Percentiles rank a stretch among this genome's conserved stretches.
Conservation (phyloP, 768 basidiomycete genomes). For the Galerina sulciceps region DNA sequence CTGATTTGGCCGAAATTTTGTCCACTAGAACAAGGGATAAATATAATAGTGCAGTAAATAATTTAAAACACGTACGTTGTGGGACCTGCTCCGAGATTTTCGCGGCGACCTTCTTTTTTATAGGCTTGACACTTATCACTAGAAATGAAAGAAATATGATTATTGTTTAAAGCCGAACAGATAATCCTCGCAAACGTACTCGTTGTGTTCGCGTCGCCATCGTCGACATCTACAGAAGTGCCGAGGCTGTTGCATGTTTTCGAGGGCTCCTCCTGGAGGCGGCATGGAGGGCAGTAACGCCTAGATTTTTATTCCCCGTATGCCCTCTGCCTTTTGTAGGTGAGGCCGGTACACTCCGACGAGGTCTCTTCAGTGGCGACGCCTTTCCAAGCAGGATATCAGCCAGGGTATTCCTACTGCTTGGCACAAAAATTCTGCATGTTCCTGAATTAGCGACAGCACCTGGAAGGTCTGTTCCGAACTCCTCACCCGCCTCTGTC, state of each 20-base stretch:
- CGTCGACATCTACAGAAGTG: background rate
- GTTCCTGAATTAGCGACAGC: background rate
- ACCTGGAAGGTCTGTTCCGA: background rate
- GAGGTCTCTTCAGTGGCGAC: conserved; percentile 26
- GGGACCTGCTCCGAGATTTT: too few relatives aligned
- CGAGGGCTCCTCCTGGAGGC: conserved; percentile 5
- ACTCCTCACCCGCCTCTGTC: conserved; percentile 65
- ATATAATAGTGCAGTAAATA: too few relatives aligned
- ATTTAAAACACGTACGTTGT: background rate
- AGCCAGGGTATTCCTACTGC: conserved; percentile 49
- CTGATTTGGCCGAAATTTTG: background rate
- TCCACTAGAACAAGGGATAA: background rate
- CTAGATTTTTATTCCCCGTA: background rate
- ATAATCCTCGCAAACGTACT: background rate
- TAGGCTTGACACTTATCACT: too few relatives aligned
- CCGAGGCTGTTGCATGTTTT: background rate
- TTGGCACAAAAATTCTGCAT: conserved; percentile 56
- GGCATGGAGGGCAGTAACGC: background rate
- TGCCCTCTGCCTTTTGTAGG: conserved; percentile 20
- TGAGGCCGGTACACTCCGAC: conserved; percentile 32
- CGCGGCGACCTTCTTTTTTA: background rate
- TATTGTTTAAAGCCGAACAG: background rate
- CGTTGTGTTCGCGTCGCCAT: background rate
- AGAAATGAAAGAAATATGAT: too few relatives aligned
- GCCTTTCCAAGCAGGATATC: conserved; percentile 58